Base-by-base conservation (phyloP, 2,329 filamentous ascomycete genomes). In the Ophiostoma piceae region DNA sequence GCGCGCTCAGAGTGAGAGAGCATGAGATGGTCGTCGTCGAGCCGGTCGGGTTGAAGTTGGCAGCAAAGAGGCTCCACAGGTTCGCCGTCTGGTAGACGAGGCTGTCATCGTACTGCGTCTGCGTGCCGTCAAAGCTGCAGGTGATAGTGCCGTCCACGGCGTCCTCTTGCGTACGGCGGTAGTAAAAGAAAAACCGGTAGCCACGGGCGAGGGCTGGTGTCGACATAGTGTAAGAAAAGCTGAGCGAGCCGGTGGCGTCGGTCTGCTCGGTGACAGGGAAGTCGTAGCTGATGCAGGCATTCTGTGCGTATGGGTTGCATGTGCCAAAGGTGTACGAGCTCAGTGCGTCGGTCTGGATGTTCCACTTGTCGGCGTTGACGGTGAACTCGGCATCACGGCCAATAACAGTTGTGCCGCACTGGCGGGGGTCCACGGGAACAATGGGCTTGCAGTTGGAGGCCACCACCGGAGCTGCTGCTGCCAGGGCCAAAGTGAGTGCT, bases 81-180 rank as follows among this genome's bases (percentile, higher is more conserved):
- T 29, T 57, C 9, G 51, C n/a, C 8, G n/a, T 57, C 51, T 57
- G 51, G 51, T 57, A 57, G 51, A 54, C 22, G 8, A 57, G 51
- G 51, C 51, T 26, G n/a, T 57, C 51, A n/a, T 57, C 51, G 51
- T 57, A 57, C 51, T 57, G n/a, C 3, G n/a, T 57, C 51, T 57
- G 51, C 2, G 51, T 12, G 11, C 51, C 51, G 8, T 26, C 51
- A 26, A 26, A 11, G 22, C 26, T 57, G 51, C 51, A 57, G 8
- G n/a, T 26, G 3, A 57, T 26, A n/a, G 22, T 57, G 8, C n/a
- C 51, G 7, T 57, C 51, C 0, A 57, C 51, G 8, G n/a, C 51
- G 1, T 26, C 22, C n/a, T 57, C 51, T 57, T 57, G 51, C 9
- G 51, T 57, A 8, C 51, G 51, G 51, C n/a, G 51, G 51, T 57